These are phyloP conservation scores for Scedosporium boydii DNA, from an alignment of 2,329 filamentous ascomycete species.

Conservation along the genomic window DNA sequence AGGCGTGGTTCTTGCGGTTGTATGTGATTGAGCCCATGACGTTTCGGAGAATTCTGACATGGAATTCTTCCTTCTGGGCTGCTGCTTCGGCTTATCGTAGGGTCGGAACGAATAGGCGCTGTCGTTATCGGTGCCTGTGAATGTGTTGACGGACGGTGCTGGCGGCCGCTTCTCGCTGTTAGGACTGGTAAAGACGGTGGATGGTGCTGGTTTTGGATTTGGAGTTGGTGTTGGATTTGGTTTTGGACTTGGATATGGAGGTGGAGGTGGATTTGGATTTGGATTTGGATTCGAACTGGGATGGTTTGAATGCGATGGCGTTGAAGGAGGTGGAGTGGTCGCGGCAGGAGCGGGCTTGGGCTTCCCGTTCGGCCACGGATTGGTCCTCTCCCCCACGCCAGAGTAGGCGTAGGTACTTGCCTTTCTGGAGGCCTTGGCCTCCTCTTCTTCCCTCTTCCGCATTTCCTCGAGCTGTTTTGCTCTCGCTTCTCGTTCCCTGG, in stretches of 20 bases:
- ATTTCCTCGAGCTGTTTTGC: slow-evolving; percentile 13
- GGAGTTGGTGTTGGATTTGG: neutral
- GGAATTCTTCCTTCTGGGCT: slow-evolving; percentile 50
- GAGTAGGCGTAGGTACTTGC: slow-evolving; percentile 48
- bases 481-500: slow-evolving; percentile 18
- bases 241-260: too few relatives aligned
- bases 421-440: slow-evolving; percentile 19
- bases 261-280: too few relatives aligned
- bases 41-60: slow-evolving; percentile 58
- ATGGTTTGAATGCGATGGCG: slow-evolving; percentile 10
- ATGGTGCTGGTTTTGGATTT: slow-evolving; percentile 11
- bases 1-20: slow-evolving; percentile 74
- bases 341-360: slow-evolving; percentile 24
- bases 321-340: slow-evolving; percentile 20
- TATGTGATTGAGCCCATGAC: slow-evolving; percentile 77
- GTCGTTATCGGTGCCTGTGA: slow-evolving; percentile 53
- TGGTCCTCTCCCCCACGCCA: slow-evolving; percentile 58
- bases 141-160: slow-evolving; percentile 44
- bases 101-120: slow-evolving; percentile 63
- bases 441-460: slow-evolving; percentile 15
- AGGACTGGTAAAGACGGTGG: slow-evolving; percentile 16
- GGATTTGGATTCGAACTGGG: too few relatives aligned
- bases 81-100: slow-evolving; percentile 59
- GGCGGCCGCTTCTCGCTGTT: slow-evolving; percentile 22
- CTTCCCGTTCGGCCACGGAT: slow-evolving; percentile 58